These are phyloP conservation scores for Kodamaea arcana DNA, from an alignment of 1,139 yeast species.

Conservation along the genomic window DNA sequence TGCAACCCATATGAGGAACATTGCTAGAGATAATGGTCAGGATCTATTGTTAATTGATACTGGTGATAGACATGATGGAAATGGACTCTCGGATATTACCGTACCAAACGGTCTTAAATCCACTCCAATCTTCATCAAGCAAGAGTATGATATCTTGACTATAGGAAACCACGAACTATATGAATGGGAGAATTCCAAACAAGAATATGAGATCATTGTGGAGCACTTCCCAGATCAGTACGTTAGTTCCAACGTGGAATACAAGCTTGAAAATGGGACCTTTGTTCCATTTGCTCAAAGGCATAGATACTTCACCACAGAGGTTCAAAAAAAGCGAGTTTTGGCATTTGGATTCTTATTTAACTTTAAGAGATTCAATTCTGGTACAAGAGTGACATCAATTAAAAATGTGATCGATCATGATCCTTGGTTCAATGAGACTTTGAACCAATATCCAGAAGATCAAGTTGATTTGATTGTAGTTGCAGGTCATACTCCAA, in stretches of 20 bases:
- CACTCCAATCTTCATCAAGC: constrained; percentile 57
- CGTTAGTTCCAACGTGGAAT: constrained; percentile 80
- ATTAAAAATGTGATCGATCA: constrained; percentile 53
- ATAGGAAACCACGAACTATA: constrained; percentile 93
- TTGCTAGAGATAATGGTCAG: constrained; percentile 42
- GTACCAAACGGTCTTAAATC: constrained; percentile 64
- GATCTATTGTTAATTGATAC: constrained; percentile 79
- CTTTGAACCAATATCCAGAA: constrained; percentile 39
- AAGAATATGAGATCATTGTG: constrained; percentile 61
- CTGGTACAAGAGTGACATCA: constrained; percentile 60
- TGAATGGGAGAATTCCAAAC: constrained; percentile 57
- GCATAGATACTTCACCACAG: constrained; percentile 63
- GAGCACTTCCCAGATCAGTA: constrained; percentile 61
- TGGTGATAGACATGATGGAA: constrained; percentile 95
- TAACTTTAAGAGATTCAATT: constrained; percentile 63
- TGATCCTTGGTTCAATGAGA: constrained; percentile 57
- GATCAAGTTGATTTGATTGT: constrained; percentile 61
- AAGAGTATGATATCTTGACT: constrained; percentile 75
- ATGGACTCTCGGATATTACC: constrained; percentile 81
- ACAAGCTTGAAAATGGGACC: constrained; percentile 40
- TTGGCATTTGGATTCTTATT: constrained; percentile 79
- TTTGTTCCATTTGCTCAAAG: constrained; percentile 67
- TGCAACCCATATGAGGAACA: constrained; percentile 41
- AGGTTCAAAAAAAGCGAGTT: constrained; percentile 46
- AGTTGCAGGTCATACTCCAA: constrained; percentile 79